Evolutionary conservation across 164 flowering plant genomes (phyloP).

Genomic region (Sedum album): DNA sequence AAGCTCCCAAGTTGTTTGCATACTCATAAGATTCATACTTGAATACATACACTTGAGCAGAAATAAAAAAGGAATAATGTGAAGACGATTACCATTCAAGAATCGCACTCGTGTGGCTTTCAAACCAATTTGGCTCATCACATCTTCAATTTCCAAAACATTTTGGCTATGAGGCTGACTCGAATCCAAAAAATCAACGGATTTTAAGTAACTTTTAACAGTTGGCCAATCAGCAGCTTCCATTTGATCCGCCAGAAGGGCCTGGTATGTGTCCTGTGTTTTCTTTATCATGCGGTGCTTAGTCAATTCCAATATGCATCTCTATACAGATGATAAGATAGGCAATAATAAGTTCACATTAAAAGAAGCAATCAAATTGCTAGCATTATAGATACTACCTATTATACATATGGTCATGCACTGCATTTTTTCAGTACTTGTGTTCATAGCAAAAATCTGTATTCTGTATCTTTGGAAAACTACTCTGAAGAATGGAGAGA

Average conservation of each 20-base stretch:
- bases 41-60: neutral
- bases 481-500: neutral
- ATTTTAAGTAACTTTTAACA: neutral
- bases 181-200: neutral
- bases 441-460: neutral
- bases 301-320: constrained; percentile 5
- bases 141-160: constrained; percentile 5
- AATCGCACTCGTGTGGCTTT: constrained; percentile 5
- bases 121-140: constrained; percentile 4
- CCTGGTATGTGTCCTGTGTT: neutral
- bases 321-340: neutral
- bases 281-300: neutral
- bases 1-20: neutral
- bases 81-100: neutral
- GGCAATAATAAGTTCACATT: neutral
- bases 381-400: neutral
- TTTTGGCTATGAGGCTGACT: neutral
- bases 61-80: neutral
- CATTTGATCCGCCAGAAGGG: neutral
- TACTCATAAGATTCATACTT: too few relatives aligned
- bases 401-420: neutral
- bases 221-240: constrained; percentile 3
- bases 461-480: neutral
- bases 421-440: neutral
- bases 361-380: neutral